A percentile compares a stretch with the other conserved stretches of the same genome.
These are phyloP conservation scores for Raffaelea ambrosiae DNA, from an alignment of 2,329 filamentous ascomycete genomes.

Conservation along the genomic window DNA sequence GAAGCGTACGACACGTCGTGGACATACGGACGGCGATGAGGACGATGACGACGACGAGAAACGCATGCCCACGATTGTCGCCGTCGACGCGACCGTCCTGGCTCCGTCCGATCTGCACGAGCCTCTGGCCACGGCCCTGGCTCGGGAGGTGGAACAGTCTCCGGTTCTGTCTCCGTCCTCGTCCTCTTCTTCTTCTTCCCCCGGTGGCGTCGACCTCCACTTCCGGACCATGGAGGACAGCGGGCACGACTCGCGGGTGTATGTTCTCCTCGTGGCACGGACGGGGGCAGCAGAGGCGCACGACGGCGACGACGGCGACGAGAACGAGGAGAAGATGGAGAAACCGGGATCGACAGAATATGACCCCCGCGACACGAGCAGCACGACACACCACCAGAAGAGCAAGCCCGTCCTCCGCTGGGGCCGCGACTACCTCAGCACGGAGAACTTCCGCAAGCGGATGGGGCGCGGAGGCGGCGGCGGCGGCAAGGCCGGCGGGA, in stretches of 20 bases:
- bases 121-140: constrained; percentile 30
- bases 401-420: constrained; percentile 19
- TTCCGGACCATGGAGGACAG: constrained; percentile 44
- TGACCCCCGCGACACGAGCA: too few species aligned
- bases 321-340: too few species aligned
- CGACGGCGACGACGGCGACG: constrained; percentile 8
- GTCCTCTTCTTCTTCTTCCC: too few species aligned
- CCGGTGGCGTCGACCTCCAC: constrained; percentile 19
- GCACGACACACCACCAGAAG: too few species aligned
- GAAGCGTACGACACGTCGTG: too few species aligned
- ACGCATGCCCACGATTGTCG: constrained; percentile 26
- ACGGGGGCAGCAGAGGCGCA: too few species aligned
- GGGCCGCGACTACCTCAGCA: constrained; percentile 34
- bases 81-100: constrained; percentile 43
- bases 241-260: constrained; percentile 40
- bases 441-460: constrained; percentile 1
- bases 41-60: too few species aligned
- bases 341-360: too few species aligned
- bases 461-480: too few species aligned
- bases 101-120: constrained; percentile 35
- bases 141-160: constrained; percentile 21
- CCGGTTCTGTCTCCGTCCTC: too few species aligned
- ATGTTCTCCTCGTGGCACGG: constrained; percentile 47
- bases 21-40: constrained; percentile 7
- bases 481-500: too few species aligned